Percentiles rank a stretch among this genome's conserved stretches.
Evolutionary conservation across 371 early-diverging fungal genomes (phyloP).

Genomic region (Mortierella sp.): DNA sequence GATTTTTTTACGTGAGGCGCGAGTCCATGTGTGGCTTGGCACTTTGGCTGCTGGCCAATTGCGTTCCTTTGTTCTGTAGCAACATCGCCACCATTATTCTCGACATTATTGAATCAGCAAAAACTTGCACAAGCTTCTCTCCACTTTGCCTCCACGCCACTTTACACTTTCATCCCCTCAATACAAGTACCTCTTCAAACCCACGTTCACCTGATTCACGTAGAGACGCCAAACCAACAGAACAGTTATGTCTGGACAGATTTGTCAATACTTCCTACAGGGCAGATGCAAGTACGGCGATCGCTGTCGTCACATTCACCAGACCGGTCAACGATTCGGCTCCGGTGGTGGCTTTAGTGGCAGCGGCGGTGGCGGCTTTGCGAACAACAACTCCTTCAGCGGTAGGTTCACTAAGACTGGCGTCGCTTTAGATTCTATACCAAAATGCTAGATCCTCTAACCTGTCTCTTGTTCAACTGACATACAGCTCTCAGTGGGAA

Average conservation of each 20-base stretch:
- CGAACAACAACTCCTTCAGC: slow-evolving; percentile 38
- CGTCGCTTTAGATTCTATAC: background rate
- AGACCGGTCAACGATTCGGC: slow-evolving; percentile 27
- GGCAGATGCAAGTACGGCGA: slow-evolving; percentile 64
- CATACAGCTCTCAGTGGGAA: slow-evolving; percentile 32
- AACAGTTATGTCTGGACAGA: slow-evolving; percentile 26
- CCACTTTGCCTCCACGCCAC: background rate
- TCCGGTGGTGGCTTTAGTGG: slow-evolving; percentile 28
- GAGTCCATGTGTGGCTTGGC: background rate
- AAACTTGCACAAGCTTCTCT: no score
- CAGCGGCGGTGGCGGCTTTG: slow-evolving; percentile 30
- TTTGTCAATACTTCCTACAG: slow-evolving; percentile 63
- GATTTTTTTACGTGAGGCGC: no score
- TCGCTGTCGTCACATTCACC: slow-evolving; percentile 63
- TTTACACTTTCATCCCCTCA: background rate
- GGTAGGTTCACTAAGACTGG: slow-evolving; percentile 17
- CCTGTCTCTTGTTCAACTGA: background rate
- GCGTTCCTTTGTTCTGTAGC: no score
- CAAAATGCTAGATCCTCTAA: background rate
- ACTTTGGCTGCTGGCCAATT: background rate
- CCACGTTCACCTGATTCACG: background rate
- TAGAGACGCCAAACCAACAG: background rate
- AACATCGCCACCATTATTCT: slow-evolving; percentile 1
- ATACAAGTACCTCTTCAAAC: background rate
- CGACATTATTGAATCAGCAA: background rate